A percentile compares a stretch with the other conserved stretches of the same genome.
phyloP scores from a whole-genome alignment of 1,284 basidiomycete species.

The Phenoliferia sp. region DNA sequence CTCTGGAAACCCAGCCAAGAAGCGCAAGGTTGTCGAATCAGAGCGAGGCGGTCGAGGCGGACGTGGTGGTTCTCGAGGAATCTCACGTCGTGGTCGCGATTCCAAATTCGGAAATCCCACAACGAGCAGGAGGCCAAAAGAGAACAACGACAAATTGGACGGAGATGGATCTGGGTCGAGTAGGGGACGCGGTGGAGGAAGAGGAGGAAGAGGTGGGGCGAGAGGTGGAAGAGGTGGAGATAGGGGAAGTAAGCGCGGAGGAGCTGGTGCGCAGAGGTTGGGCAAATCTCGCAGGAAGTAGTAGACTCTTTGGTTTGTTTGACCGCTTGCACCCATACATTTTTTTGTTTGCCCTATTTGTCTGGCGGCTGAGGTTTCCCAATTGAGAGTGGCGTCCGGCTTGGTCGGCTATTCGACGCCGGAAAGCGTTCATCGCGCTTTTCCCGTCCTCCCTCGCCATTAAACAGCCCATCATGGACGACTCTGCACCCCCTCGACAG shows the following conservation, averaged over 20 bases:
- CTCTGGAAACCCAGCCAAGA: constrained; percentile 57
- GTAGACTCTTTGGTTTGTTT: too few relatives aligned
- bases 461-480: not conserved
- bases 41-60: constrained; percentile 40
- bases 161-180: not conserved
- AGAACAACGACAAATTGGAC: constrained; percentile 56
- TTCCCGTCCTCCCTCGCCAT: not conserved
- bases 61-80: constrained; percentile 37
- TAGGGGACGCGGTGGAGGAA: not conserved
- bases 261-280: constrained; percentile 41
- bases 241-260: constrained; percentile 19
- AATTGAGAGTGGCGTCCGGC: not conserved
- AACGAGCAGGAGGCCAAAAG: constrained; percentile 59
- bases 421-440: not conserved
- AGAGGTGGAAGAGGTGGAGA: constrained; percentile 43
- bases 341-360: too few relatives aligned
- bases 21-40: constrained; percentile 42
- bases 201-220: constrained; percentile 39
- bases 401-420: too few relatives aligned
- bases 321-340: too few relatives aligned
- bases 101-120: constrained; percentile 76
- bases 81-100: constrained; percentile 65
- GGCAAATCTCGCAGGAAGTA: constrained; percentile 39
- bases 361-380: too few relatives aligned
- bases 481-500: not conserved